These are phyloP conservation scores for Aethionema arabicum DNA, from an alignment of 345 rosid species.

Conservation along the genomic window DNA sequence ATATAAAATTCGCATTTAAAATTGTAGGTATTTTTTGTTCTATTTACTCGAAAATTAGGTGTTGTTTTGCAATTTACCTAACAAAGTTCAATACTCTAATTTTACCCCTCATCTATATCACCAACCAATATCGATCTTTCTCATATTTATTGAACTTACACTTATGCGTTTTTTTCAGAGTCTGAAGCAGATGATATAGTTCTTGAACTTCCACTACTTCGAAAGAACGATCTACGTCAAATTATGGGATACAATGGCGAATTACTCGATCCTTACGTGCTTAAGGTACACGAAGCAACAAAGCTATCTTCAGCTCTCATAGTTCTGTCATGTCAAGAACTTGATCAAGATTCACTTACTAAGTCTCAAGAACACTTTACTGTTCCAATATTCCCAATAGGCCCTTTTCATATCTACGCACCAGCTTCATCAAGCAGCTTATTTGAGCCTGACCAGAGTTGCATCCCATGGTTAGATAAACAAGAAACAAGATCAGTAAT, in stretches of 20 bases:
- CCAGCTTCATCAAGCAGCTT: constrained; percentile 36
- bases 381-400: constrained; percentile 46
- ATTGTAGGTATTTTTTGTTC: too few species aligned
- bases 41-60: too few species aligned
- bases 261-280: constrained; percentile 26
- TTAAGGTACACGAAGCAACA: constrained; percentile 24
- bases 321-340: constrained; percentile 64
- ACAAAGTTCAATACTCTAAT: too few species aligned
- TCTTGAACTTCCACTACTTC: constrained; percentile 30
- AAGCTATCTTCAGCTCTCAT: constrained; percentile 50
- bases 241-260: constrained; percentile 18
- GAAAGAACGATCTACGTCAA: constrained; percentile 33
- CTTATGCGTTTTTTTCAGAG: constrained; percentile 23
- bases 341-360: constrained; percentile 51
- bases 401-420: constrained; percentile 40
- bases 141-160: not conserved
- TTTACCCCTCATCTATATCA: too few species aligned
- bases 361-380: constrained; percentile 42
- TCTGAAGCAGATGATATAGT: constrained; percentile 34
- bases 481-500: constrained; percentile 43
- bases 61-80: too few species aligned
- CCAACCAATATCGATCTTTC: not conserved
- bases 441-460: constrained; percentile 42
- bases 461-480: constrained; percentile 49
- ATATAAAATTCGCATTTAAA: too few species aligned